Percentiles rank a stretch among this genome's conserved stretches.
Conservation (phyloP, 2,329 filamentous ascomycete species). For the Sarocladium kiliense region DNA sequence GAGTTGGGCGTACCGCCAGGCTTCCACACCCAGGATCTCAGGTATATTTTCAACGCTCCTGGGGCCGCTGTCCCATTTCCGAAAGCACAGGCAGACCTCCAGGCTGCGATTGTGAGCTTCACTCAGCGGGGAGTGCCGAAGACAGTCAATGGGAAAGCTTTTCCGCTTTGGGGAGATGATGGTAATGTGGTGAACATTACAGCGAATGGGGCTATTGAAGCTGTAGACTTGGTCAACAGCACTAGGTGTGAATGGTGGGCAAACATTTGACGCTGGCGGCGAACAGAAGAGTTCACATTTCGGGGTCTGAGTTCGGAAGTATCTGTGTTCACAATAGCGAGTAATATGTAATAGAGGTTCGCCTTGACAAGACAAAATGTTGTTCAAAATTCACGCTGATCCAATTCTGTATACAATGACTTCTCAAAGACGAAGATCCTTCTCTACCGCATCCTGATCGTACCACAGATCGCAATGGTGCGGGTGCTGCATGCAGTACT, state of each 20-base stretch:
- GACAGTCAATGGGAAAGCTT: background rate
- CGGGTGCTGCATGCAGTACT: conserved; percentile 53
- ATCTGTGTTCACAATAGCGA: no score
- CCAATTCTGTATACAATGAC: background rate
- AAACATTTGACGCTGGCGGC: background rate
- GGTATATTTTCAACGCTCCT: conserved; percentile 12
- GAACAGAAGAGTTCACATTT: background rate
- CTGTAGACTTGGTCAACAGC: conserved; percentile 6
- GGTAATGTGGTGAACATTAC: conserved; percentile 9
- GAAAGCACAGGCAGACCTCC: conserved; percentile 8
- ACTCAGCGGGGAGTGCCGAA: conserved; percentile 6
- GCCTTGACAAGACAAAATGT: background rate
- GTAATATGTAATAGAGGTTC: no score
- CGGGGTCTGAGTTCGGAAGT: no score
- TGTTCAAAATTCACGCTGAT: background rate
- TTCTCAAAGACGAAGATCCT: conserved; percentile 1
- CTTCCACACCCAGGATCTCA: conserved; percentile 13
- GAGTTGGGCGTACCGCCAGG: conserved; percentile 12
- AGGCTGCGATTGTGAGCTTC: conserved; percentile 11
- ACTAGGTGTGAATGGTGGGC: conserved; percentile 13
- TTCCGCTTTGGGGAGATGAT: conserved; percentile 8
- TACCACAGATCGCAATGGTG: conserved; percentile 52
- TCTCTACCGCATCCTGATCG: conserved; percentile 37
- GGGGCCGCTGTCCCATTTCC: background rate
- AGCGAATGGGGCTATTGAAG: background rate